Base-by-base conservation (phyloP, 2,329 filamentous ascomycete genomes). In the Rutstroemia sp. region DNA sequence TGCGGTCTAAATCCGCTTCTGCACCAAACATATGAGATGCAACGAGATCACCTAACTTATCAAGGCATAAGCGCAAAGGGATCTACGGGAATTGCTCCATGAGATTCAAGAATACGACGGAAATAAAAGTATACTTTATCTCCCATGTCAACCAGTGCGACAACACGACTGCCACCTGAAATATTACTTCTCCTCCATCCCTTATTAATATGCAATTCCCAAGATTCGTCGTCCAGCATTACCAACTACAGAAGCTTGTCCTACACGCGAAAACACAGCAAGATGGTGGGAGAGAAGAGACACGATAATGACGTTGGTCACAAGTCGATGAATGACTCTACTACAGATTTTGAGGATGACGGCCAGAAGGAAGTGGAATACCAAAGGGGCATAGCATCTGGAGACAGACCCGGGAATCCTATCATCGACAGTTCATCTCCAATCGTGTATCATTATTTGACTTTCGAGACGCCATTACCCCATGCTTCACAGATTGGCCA, bases 371-470 rank as follows among this genome's bases (percentile, higher is more conserved):
- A 10, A 23, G 16, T 34, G 16, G 39, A 46, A 6, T 10, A 36
- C 19, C n/a, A 42, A 12, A 45, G 19, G 12, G 17, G 7, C 53
- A 40, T 21, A 46, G 49, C 19, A 17, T 50, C 25, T 30, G 19
- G 34, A 16, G 49, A 58, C 21, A 25, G 45, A 16, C 53, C 25
- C n/a, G 12, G 12, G 30, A 34, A 12, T 10, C 14, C 30, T 58
- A 42, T 56, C 59, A 40, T 48, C 7, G 9, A 38, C 25, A 21
- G 21, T 21, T 51, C 53, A 36, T 48, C 57, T 21, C 65, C 68
- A 1, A 66, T 68, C 16, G 57, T 55, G 23, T 65, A 69, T 58
- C 67, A 68, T 50, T 69, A 69, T 48, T 59, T 70, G 3, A 67
- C 64, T 9, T 69, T 68, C 58, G 64, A 64, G 45, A 67, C 67